Evolutionary conservation across 495 filamentous ascomycete genomes (phyloP).

Genomic region (Aspergillus diversus): DNA sequence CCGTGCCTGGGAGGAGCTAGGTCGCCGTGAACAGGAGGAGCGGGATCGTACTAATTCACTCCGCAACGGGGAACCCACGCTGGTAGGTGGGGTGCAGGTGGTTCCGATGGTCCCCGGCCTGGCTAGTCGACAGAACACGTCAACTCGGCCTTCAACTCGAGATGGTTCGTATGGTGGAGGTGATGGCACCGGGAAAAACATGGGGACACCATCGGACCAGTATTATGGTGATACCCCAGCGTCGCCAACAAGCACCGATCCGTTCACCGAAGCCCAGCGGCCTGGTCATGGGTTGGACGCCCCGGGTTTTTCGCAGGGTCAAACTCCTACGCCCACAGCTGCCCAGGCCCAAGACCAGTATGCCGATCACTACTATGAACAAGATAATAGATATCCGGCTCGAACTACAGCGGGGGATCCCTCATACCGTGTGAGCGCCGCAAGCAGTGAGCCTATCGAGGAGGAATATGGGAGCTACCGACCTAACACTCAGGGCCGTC

Average conservation of each 20-base stretch:
- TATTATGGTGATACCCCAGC: conserved; percentile 50
- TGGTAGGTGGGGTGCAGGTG: conserved; percentile 95
- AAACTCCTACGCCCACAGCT: conserved; percentile 34
- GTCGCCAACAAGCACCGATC: conserved; percentile 62
- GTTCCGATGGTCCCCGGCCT: conserved; percentile 87
- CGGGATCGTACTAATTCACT: conserved; percentile 86
- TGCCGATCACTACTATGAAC: conserved; percentile 49
- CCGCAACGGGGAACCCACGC: conserved; percentile 82
- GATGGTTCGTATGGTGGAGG: conserved; percentile 46
- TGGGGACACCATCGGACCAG: conserved; percentile 35
- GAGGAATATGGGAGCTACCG: conserved; percentile 59
- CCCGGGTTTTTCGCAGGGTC: conserved; percentile 17
- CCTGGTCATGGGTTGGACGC: conserved; percentile 16
- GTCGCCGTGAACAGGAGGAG: conserved; percentile 91
- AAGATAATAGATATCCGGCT: conserved; percentile 44
- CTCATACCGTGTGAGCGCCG: conserved; percentile 54
- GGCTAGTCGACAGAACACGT: conserved; percentile 65
- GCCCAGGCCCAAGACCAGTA: conserved; percentile 31
- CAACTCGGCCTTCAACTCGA: conserved; percentile 49
- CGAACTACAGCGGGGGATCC: conserved; percentile 41
- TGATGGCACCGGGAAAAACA: conserved; percentile 30
- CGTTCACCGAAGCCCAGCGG: conserved; percentile 51
- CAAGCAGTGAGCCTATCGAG: conserved; percentile 57
- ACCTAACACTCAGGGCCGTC: conserved; percentile 48
- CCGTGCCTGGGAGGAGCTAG: conserved; percentile 95